Conservation (phyloP, 2,329 filamentous ascomycete genomes). For the Mycosphaerella sp. region DNA sequence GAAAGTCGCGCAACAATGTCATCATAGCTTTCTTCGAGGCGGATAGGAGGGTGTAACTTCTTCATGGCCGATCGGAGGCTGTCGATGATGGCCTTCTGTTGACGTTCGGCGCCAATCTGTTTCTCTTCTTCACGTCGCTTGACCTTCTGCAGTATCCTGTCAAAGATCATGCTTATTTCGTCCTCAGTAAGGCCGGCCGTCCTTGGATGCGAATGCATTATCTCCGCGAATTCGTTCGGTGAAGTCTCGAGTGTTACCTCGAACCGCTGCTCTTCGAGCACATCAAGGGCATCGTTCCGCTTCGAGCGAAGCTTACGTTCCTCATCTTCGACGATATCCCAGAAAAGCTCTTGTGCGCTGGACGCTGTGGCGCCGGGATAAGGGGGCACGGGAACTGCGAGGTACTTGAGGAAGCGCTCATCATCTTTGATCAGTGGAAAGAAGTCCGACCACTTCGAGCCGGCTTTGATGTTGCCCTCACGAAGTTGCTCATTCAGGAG, state of each 20-base stretch:
- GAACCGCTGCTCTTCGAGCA: slow-evolving; percentile 69
- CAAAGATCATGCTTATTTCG: slow-evolving; percentile 72
- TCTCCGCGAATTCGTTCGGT: slow-evolving; percentile 76
- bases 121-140: slow-evolving; percentile 75
- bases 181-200: slow-evolving; percentile 82
- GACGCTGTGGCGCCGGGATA: slow-evolving; percentile 33
- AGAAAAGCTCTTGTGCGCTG: slow-evolving; percentile 79
- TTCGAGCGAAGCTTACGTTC: slow-evolving; percentile 52
- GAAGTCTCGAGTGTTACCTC: slow-evolving; percentile 82
- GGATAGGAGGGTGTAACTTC: slow-evolving; percentile 78
- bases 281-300: slow-evolving; percentile 31
- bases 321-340: slow-evolving; percentile 91
- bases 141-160: slow-evolving; percentile 81
- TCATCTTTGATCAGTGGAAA: slow-evolving; percentile 70
- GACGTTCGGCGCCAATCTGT: slow-evolving; percentile 71
- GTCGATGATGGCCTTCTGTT: slow-evolving; percentile 79
- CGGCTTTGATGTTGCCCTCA: slow-evolving; percentile 78
- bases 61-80: slow-evolving; percentile 80
- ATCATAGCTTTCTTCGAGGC: slow-evolving; percentile 76
- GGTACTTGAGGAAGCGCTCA: slow-evolving; percentile 73
- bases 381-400: slow-evolving; percentile 56
- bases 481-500: slow-evolving; percentile 68
- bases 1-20: slow-evolving; percentile 74
- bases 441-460: slow-evolving; percentile 83
- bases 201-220: slow-evolving; percentile 79